Evolutionary conservation across 73 alveolate genomes (phyloP).

Genomic region (Paraurostyla sp.): DNA sequence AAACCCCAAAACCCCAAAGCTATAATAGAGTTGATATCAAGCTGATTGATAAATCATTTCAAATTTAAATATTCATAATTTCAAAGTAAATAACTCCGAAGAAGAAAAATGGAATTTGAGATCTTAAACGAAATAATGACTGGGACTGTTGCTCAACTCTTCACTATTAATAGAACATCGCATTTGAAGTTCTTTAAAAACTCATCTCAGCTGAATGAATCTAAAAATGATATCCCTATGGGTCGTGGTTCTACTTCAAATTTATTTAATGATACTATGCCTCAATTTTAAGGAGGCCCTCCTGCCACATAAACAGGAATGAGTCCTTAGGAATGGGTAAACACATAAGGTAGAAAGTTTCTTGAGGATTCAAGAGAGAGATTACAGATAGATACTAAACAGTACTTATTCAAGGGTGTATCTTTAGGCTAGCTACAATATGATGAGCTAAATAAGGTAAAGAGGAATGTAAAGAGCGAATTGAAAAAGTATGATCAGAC

Average conservation of each 20-base stretch:
- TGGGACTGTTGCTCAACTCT: conserved; percentile 73
- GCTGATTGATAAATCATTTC: no score
- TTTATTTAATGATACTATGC: no score
- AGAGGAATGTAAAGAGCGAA: conserved; percentile 86
- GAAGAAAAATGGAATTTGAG: conserved; percentile 83
- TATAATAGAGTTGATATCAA: no score
- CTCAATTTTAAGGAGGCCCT: no score
- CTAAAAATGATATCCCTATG: conserved; percentile 42
- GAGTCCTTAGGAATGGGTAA: conserved; percentile 71
- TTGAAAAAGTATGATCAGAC: conserved; percentile 86
- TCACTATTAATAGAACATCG: conserved; percentile 39
- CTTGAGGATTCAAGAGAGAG: conserved; percentile 79
- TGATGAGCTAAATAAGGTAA: conserved; percentile 77
- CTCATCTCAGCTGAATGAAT: conserved; percentile 58
- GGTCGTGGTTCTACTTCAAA: conserved; percentile 46
- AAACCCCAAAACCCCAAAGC: no score
- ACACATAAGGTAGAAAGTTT: conserved; percentile 82
- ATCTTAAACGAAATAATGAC: conserved; percentile 82
- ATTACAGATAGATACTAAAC: conserved; percentile 74
- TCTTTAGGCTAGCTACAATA: conserved; percentile 57
- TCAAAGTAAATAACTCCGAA: no score
- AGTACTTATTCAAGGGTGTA: conserved; percentile 54
- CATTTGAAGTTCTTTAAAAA: conserved; percentile 60
- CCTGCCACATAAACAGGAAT: background rate
- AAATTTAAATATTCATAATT: no score